Conservation (phyloP, 2,329 filamentous ascomycete species). For the Cryphonectria japonica region DNA sequence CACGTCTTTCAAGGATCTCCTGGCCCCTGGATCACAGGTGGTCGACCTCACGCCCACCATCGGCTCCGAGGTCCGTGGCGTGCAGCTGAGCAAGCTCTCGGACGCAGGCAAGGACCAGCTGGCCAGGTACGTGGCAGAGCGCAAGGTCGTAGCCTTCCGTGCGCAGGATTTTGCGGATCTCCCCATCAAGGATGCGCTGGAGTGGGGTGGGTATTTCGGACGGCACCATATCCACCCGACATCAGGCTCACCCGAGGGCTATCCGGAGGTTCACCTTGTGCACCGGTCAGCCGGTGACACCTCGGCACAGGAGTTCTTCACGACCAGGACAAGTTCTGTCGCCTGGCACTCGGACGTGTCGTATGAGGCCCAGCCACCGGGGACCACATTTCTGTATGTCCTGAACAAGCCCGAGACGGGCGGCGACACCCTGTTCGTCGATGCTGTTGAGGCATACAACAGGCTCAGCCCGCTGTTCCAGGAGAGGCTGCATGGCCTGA, state of each 20-base stretch:
- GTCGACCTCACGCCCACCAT: constrained; percentile 68
- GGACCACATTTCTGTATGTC: constrained; percentile 86
- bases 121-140: constrained; percentile 69
- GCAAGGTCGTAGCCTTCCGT: constrained; percentile 72
- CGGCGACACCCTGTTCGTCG: constrained; percentile 83
- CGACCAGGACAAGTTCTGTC: constrained; percentile 73
- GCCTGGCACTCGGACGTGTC: constrained; percentile 91
- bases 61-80: constrained; percentile 67
- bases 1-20: constrained; percentile 63
- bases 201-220: constrained; percentile 63
- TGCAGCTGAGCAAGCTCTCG: constrained; percentile 67
- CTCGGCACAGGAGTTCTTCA: constrained; percentile 62
- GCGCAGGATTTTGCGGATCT: constrained; percentile 69
- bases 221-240: constrained; percentile 75
- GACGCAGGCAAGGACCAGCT: constrained; percentile 70
- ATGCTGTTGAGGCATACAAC: constrained; percentile 80
- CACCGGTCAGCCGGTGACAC: constrained; percentile 71
- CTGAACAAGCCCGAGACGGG: constrained; percentile 81
- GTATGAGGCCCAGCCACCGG: constrained; percentile 86
- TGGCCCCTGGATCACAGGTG: constrained; percentile 54
- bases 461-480: constrained; percentile 79
- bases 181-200: constrained; percentile 65
- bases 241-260: constrained; percentile 69
- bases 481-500: constrained; percentile 77
- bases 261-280: constrained; percentile 72